Percentiles rank a stretch among this genome's conserved stretches.
Conservation (phyloP, 2,329 filamentous ascomycete species). For the Amesomyces nigricolor region DNA sequence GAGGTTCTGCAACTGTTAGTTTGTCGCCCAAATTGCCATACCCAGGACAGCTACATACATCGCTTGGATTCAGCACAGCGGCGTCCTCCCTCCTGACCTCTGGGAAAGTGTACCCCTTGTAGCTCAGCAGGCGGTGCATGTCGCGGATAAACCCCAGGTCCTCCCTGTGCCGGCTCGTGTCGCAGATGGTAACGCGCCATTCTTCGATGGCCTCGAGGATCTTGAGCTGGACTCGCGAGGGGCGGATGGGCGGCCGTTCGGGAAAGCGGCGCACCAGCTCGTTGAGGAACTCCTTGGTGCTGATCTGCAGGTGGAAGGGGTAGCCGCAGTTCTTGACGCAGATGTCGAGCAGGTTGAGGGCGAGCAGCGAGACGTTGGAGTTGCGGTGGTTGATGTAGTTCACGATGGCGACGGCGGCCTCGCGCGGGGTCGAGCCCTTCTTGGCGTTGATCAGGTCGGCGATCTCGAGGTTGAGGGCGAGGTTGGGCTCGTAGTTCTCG, state of each 20-base stretch:
- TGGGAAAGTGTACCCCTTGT: constrained; percentile 95
- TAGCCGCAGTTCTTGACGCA: constrained; percentile 99
- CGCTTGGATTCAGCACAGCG: constrained; percentile 91
- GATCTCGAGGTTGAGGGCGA: constrained; percentile 94
- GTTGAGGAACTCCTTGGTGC: constrained; percentile 98
- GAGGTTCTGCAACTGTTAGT: constrained; percentile 60
- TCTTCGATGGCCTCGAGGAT: constrained; percentile 97
- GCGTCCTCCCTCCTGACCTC: constrained; percentile 90
- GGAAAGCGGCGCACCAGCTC: constrained; percentile 95
- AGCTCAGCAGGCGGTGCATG: constrained; percentile 92
- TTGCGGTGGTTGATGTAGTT: constrained; percentile 96
- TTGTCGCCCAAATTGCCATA: neutral
- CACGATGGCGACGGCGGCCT: constrained; percentile 89
- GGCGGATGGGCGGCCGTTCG: constrained; percentile 80
- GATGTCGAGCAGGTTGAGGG: constrained; percentile 89
- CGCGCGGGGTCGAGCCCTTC: constrained; percentile 90
- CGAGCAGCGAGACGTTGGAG: constrained; percentile 86
- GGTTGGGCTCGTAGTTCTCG: constrained; percentile 96
- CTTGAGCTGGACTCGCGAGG: constrained; percentile 81
- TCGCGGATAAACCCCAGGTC: constrained; percentile 93
- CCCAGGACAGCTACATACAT: constrained; percentile 56
- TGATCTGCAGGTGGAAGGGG: constrained; percentile 96
- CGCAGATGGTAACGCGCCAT: constrained; percentile 97
- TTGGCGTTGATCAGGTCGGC: constrained; percentile 94
- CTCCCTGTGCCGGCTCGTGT: constrained; percentile 95